Evolutionary conservation across 2,329 filamentous ascomycete genomes (phyloP), one percentile per base, ranked within the genome.

Genomic region (Ophiostoma montium): DNA sequence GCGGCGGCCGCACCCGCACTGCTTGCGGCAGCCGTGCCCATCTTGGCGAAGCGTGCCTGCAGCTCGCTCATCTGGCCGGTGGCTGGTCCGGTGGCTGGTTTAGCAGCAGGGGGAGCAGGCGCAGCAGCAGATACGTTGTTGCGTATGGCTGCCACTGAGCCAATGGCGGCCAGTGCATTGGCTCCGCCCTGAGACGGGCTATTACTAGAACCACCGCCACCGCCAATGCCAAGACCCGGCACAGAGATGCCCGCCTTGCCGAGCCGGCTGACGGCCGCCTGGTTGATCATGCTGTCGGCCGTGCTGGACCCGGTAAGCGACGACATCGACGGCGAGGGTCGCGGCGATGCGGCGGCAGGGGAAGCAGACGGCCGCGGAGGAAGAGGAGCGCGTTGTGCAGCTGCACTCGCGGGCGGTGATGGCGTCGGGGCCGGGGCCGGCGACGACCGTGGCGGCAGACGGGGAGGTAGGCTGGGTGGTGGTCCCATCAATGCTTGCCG

Each of bases 201-300:
- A 18, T 9, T 33, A 41, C 19, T 35, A 12, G 13, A 54, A 32
- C 54, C 58, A 27, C 23, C 23, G 8, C 44, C 55, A 36, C 61
- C 53, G 3, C 78, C 80, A 53, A 94, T 94, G 5, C 84, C 84
- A 4, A 95, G 69, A 0, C 75, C 83, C 0, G 87, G 82, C 0
- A 95, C 86, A 0, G 81, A 84, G 6, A 95, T 71, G 1, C 88
- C 88, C 1, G 85, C 81, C 35, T 78, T 74, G 11, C 80, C 77
- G 9, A 95, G 70, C 38, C 86, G 74, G 51, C 67, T 72, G 49
- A 82, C 62, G 5, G 86, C 81, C 5, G 71, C 75, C 57, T 71
- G 67, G 57, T 76, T 76, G 32, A 75, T 55, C 33, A 21, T 31
- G 52, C 16, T 19, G 38, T 38, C 39, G 3, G 43, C 18, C 8